Percentiles rank a stretch among this genome's conserved stretches.
Conservation (phyloP, 2,329 filamentous ascomycete species). For the Aspergillus fructus region DNA sequence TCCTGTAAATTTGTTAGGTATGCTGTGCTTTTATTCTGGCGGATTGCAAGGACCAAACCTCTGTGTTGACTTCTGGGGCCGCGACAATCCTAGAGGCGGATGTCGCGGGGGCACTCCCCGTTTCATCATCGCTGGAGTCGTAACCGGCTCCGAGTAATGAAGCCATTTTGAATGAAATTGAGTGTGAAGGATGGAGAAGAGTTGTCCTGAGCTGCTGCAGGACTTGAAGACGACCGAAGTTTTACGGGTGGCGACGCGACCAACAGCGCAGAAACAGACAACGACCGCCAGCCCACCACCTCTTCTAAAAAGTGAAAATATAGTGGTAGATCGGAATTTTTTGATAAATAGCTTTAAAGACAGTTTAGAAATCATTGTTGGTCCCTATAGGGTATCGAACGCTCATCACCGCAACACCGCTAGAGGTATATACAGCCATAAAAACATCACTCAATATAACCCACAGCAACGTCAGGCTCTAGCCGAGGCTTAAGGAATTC, state of each 20-base stretch:
- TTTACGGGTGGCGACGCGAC: constrained; percentile 33
- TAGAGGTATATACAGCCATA: constrained; percentile 39
- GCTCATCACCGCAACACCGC: constrained; percentile 40
- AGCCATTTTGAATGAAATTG: constrained; percentile 32
- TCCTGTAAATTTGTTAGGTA: constrained; percentile 48
- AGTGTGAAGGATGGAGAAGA: background rate
- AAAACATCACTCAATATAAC: constrained; percentile 21
- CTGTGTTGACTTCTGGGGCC: constrained; percentile 55
- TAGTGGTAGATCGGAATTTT: background rate
- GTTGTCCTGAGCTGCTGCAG: constrained; percentile 3
- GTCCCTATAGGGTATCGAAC: constrained; percentile 32
- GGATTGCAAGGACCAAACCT: constrained; percentile 51
- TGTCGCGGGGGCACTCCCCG: constrained; percentile 25
- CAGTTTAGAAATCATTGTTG: background rate
- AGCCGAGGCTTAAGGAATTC: constrained; percentile 2
- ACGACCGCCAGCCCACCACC: background rate
- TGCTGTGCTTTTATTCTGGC: constrained; percentile 5
- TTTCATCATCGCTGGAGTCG: constrained; percentile 52
- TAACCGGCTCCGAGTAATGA: constrained; percentile 46
- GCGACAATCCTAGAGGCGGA: constrained; percentile 44
- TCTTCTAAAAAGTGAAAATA: background rate
- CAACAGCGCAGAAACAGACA: constrained; percentile 21
- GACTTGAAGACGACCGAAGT: constrained; percentile 16
- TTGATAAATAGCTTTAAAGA: background rate
- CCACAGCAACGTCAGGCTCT: constrained; percentile 17